A percentile compares a stretch with the other conserved stretches of the same genome.
Evolutionary conservation across 495 filamentous ascomycete species (phyloP).

Genomic region (Podospora australis): DNA sequence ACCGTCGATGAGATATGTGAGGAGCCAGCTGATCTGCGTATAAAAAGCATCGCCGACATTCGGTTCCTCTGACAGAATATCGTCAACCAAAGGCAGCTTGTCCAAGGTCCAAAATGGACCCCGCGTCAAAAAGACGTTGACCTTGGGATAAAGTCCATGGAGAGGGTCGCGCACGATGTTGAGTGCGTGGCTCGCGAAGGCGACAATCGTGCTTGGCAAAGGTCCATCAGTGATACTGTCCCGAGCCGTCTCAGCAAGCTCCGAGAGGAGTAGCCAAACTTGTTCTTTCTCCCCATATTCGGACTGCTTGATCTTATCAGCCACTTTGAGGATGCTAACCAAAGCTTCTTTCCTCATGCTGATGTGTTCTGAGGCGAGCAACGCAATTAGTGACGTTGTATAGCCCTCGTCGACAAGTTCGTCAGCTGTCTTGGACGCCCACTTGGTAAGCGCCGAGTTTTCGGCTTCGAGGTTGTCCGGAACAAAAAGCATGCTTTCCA

Average conservation of each 20-base stretch:
- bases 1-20: constrained; percentile 67
- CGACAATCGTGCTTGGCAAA: constrained; percentile 63
- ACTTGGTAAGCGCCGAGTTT: constrained; percentile 54
- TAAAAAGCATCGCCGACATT: constrained; percentile 67
- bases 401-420: constrained; percentile 68
- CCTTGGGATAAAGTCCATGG: constrained; percentile 77
- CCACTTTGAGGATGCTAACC: constrained; percentile 56
- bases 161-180: constrained; percentile 66
- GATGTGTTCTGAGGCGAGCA: constrained; percentile 65
- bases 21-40: constrained; percentile 71
- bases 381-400: constrained; percentile 58
- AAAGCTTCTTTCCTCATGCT: constrained; percentile 75
- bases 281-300: constrained; percentile 70
- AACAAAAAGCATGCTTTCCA: constrained; percentile 31
- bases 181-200: constrained; percentile 66
- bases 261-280: constrained; percentile 66
- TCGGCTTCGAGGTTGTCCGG: constrained; percentile 40
- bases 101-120: constrained; percentile 66
- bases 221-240: constrained; percentile 49
- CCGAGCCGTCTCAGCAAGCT: constrained; percentile 64
- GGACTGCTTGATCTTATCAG: constrained; percentile 59
- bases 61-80: constrained; percentile 63
- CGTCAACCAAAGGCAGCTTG: constrained; percentile 70
- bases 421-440: constrained; percentile 67
- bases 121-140: constrained; percentile 76